Conservation (phyloP, 306 rosid genomes). For the Trifolium dubium region DNA sequence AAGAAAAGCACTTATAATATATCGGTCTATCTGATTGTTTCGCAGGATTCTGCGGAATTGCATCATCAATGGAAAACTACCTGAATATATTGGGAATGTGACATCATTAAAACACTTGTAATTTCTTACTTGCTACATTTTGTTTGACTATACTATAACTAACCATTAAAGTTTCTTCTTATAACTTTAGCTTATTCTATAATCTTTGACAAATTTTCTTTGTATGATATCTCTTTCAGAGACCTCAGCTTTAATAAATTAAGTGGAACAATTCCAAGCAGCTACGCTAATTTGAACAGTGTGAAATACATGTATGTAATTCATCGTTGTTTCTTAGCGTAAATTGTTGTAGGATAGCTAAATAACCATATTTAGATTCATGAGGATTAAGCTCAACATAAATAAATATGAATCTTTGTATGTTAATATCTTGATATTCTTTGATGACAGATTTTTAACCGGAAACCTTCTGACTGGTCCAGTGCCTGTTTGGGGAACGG, state of each 20-base stretch:
- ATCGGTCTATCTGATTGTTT: constrained; percentile 25
- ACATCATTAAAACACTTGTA: constrained; percentile 49
- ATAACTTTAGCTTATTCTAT: no score
- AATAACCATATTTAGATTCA: neutral
- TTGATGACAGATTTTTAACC: constrained; percentile 61
- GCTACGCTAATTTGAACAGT: neutral
- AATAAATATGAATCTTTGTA: neutral
- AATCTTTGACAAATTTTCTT: neutral
- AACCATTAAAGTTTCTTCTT: no score
- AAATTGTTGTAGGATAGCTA: neutral
- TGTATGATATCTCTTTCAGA: constrained; percentile 45
- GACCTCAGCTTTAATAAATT: constrained; percentile 71
- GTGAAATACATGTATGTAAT: constrained; percentile 56
- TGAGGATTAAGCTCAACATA: neutral
- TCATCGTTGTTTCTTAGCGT: neutral
- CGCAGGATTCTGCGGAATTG: constrained; percentile 69
- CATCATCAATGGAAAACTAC: constrained; percentile 57
- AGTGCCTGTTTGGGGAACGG: constrained; percentile 53
- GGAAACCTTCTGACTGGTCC: constrained; percentile 74
- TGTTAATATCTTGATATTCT: constrained; percentile 13
- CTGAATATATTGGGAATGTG: constrained; percentile 47
- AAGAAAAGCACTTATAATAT: constrained; percentile 10
- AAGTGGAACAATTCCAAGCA: constrained; percentile 55
- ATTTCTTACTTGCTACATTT: constrained; percentile 20
- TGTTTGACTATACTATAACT: no score